A percentile compares a stretch with the other conserved stretches of the same genome.
Evolutionary conservation across 2,329 filamentous ascomycete species (phyloP).

Genomic region (Mollisiaceae sp.): DNA sequence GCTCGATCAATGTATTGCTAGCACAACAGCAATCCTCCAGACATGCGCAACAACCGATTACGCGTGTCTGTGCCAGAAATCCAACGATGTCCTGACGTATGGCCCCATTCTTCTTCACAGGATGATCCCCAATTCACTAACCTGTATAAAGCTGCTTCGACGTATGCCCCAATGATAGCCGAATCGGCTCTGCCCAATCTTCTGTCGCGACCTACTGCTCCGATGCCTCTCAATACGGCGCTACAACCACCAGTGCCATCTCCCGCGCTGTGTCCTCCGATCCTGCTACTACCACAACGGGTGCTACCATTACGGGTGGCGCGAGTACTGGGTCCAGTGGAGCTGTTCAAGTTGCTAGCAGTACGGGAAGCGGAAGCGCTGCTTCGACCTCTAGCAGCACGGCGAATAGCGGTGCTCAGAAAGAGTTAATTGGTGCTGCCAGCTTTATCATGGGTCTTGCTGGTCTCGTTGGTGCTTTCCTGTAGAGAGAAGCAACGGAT

Average conservation of each 20-base stretch:
- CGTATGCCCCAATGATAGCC: constrained; percentile 61
- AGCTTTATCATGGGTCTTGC: constrained; percentile 30
- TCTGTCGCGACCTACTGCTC: constrained; percentile 36
- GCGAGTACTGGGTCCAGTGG: constrained; percentile 9
- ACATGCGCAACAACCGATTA: constrained; percentile 45
- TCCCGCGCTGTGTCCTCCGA: constrained; percentile 27
- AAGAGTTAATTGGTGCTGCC: constrained; percentile 28
- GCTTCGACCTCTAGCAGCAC: constrained; percentile 24
- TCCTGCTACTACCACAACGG: constrained; percentile 14
- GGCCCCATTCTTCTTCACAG: constrained; percentile 17
- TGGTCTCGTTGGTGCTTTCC: constrained; percentile 33
- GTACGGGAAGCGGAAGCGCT: constrained; percentile 11
- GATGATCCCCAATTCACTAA: not conserved
- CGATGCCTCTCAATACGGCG: constrained; percentile 32
- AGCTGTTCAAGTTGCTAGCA: constrained; percentile 18
- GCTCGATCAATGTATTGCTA: constrained; percentile 46
- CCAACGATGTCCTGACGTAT: constrained; percentile 56
- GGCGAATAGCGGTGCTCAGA: constrained; percentile 26
- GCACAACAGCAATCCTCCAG: constrained; percentile 44
- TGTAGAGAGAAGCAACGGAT: constrained; percentile 21
- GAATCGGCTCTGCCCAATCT: constrained; percentile 27
- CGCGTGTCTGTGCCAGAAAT: constrained; percentile 61
- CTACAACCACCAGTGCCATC: constrained; percentile 28
- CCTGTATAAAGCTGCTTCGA: constrained; percentile 58
- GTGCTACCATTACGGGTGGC: constrained; percentile 14